phyloP scores from a whole-genome alignment of 768 basidiomycete genomes.

The Chalciporus pseudorubinellus region DNA sequence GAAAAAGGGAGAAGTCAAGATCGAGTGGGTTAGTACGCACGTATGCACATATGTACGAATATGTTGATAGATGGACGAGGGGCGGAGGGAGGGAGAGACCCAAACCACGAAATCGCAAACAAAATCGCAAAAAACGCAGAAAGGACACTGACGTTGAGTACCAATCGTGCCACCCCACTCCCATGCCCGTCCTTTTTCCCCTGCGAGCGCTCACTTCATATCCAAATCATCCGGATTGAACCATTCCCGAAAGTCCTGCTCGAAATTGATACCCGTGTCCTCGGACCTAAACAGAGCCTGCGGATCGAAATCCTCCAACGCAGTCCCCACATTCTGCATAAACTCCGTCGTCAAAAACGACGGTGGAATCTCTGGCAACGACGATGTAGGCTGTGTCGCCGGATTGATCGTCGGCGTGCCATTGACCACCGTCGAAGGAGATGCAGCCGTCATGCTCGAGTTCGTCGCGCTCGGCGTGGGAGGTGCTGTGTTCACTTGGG shows the following conservation, averaged over 20 bases:
- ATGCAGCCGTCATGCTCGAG: conserved; percentile 37
- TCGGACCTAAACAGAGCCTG: conserved; percentile 42
- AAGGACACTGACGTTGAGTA: conserved; percentile 8
- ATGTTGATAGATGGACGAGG: too few species aligned
- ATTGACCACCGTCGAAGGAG: conserved; percentile 36
- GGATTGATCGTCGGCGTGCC: conserved; percentile 31
- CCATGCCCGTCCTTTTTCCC: conserved; percentile 1
- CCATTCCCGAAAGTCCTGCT: conserved; percentile 76
- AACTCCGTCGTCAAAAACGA: conserved; percentile 38
- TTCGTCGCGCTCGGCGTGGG: conserved; percentile 35
- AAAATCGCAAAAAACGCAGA: background rate
- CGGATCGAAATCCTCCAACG: conserved; percentile 40
- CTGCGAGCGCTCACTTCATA: conserved; percentile 18
- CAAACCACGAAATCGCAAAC: too few species aligned
- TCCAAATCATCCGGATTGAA: conserved; percentile 54
- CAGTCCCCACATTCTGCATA: conserved; percentile 41
- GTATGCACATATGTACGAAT: too few species aligned
- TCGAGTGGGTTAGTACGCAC: too few species aligned
- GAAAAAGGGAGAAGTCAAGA: too few species aligned
- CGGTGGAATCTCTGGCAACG: conserved; percentile 27
- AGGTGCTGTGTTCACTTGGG: conserved; percentile 34
- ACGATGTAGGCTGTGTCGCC: conserved; percentile 23
- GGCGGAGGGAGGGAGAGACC: too few species aligned
- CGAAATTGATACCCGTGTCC: conserved; percentile 55
- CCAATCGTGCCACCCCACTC: too few species aligned